These are phyloP conservation scores for Diutina sp. DNA, from an alignment of 1,139 yeast genomes.

Conservation along the genomic window DNA sequence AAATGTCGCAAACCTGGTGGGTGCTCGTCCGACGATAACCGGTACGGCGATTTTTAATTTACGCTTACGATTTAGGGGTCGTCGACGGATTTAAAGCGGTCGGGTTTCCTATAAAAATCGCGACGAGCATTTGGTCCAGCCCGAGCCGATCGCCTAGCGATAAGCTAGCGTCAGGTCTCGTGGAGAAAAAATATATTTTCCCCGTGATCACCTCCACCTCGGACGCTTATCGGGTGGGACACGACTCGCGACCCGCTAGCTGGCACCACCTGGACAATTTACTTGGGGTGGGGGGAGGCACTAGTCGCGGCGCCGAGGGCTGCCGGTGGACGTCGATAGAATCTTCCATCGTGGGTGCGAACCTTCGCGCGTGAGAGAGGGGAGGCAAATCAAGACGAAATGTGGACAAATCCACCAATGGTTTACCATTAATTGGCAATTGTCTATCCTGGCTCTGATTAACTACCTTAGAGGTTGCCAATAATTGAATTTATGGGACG, in stretches of 20 bases:
- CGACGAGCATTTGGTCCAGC: no score
- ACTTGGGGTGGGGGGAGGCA: not conserved
- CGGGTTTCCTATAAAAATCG: no score
- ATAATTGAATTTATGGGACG: not conserved
- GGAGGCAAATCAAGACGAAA: not conserved
- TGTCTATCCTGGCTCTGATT: no score
- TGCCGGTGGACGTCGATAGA: not conserved
- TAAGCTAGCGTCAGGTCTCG: not conserved
- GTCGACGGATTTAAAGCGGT: no score
- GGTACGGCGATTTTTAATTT: not conserved
- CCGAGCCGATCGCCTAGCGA: no score
- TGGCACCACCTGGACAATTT: no score
- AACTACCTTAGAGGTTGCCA: no score
- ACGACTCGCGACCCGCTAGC: not conserved
- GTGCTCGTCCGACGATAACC: not conserved
- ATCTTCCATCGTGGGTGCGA: not conserved
- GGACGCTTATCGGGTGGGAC: not conserved
- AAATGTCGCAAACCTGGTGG: not conserved
- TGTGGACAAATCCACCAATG: not conserved
- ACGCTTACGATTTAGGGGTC: no score
- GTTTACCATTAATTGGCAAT: not conserved
- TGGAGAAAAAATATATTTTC: not conserved
- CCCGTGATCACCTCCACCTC: not conserved
- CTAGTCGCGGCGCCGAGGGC: not conserved
- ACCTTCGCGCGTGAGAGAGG: not conserved